These are phyloP conservation scores for Hypoxylon lienhwacheense DNA, from an alignment of 495 filamentous ascomycete species.

Conservation along the genomic window DNA sequence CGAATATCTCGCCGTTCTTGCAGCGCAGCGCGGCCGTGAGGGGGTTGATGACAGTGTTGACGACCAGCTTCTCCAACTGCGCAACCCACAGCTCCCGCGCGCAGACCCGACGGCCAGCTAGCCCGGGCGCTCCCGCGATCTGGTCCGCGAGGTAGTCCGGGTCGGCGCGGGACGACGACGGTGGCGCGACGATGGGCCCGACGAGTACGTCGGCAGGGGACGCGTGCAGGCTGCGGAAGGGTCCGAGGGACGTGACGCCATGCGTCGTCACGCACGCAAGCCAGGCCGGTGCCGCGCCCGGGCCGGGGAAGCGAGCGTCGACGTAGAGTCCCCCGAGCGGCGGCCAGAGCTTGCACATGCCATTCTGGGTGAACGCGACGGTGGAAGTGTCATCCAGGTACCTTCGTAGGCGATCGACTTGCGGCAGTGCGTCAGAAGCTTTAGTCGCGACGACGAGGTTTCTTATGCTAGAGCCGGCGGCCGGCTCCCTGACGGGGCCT, in stretches of 20 bases:
- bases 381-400: constrained; percentile 65
- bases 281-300: constrained; percentile 66
- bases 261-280: constrained; percentile 69
- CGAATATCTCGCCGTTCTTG: constrained; percentile 72
- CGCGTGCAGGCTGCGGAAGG: constrained; percentile 66
- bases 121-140: constrained; percentile 37
- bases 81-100: constrained; percentile 56
- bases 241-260: constrained; percentile 59
- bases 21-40: constrained; percentile 73
- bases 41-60: constrained; percentile 81
- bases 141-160: constrained; percentile 28
- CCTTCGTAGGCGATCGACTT: constrained; percentile 60
- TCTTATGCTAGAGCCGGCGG: constrained; percentile 53
- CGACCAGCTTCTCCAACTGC: constrained; percentile 62
- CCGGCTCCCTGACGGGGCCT: constrained; percentile 33
- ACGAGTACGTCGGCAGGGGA: constrained; percentile 56
- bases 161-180: constrained; percentile 1
- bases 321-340: constrained; percentile 52
- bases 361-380: constrained; percentile 79
- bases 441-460: constrained; percentile 77
- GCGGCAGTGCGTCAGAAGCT: constrained; percentile 60
- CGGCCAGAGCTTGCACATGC: constrained; percentile 71
- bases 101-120: constrained; percentile 49
- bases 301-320: constrained; percentile 37
- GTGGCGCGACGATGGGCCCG: constrained; percentile 38